Evolutionary conservation across 371 early-diverging fungal species (phyloP).

Genomic region (Haplosporangium sp.): DNA sequence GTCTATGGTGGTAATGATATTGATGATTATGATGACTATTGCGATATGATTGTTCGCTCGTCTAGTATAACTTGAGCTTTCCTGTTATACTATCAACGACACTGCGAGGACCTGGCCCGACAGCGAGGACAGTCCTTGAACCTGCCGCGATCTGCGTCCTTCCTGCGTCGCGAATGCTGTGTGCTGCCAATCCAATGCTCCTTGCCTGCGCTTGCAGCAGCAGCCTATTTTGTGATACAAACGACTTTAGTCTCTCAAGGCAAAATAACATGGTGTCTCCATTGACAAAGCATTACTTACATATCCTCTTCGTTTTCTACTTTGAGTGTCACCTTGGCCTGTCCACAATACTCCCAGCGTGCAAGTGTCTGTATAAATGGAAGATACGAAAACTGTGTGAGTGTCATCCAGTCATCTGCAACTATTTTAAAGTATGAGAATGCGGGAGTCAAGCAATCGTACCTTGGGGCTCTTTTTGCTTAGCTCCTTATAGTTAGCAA

Average conservation of each 20-base stretch:
- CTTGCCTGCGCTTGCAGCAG: slow-evolving; percentile 79
- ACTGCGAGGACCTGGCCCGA: slow-evolving; percentile 94
- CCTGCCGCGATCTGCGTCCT: slow-evolving; percentile 98
- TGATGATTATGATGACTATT: no score
- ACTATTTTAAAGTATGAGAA: background rate
- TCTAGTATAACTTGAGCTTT: slow-evolving; percentile 85
- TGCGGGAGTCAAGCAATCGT: background rate
- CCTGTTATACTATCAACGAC: slow-evolving; percentile 85
- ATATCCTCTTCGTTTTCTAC: slow-evolving; percentile 83
- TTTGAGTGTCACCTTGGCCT: slow-evolving; percentile 90
- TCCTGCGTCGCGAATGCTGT: slow-evolving; percentile 95
- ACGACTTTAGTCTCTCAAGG: no score
- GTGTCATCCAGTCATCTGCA: background rate
- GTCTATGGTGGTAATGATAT: no score
- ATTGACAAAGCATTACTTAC: slow-evolving; percentile 56
- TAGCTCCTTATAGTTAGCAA: slow-evolving; percentile 85
- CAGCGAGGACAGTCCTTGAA: slow-evolving; percentile 94
- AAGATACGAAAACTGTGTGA: background rate
- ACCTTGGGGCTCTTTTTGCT: slow-evolving; percentile 66
- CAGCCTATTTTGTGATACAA: no score
- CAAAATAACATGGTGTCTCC: no score
- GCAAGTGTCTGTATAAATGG: slow-evolving; percentile 57
- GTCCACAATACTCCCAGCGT: slow-evolving; percentile 85
- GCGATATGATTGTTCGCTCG: background rate
- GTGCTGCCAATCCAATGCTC: slow-evolving; percentile 77